These are phyloP conservation scores for Cardamine occulta DNA, from an alignment of 345 rosid species.

Conservation along the genomic window DNA sequence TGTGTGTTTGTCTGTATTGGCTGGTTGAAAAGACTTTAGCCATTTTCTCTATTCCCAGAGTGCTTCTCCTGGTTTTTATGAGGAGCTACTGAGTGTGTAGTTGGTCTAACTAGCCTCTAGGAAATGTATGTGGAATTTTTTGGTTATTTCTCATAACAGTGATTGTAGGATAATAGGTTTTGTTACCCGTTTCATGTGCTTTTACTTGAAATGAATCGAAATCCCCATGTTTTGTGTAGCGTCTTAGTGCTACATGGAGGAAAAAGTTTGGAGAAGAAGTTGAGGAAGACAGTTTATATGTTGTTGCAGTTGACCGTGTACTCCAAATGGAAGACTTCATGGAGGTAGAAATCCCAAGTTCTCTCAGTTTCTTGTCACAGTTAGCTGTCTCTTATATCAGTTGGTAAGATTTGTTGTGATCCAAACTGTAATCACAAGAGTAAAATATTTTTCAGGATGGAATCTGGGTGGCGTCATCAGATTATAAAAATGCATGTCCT, in stretches of 20 bases:
- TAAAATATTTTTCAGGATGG: constrained; percentile 57
- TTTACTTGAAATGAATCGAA: constrained; percentile 3
- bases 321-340: constrained; percentile 86
- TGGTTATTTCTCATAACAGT: not conserved
- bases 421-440: not conserved
- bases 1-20: constrained; percentile 1
- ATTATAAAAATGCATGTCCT: constrained; percentile 68
- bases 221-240: constrained; percentile 44
- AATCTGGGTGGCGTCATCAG: constrained; percentile 74
- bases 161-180: constrained; percentile 1
- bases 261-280: constrained; percentile 76
- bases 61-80: not conserved
- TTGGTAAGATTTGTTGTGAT: constrained; percentile 1
- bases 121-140: not conserved
- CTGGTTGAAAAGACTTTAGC: constrained; percentile 8
- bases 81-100: constrained; percentile 13
- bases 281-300: constrained; percentile 57
- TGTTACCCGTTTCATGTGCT: not conserved
- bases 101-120: constrained; percentile 4
- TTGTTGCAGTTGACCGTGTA: constrained; percentile 69
- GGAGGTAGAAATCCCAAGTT: constrained; percentile 57
- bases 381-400: not conserved
- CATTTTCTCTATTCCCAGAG: not conserved
- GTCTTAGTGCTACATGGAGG: constrained; percentile 71
- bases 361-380: not conserved